Evolutionary conservation across 352 stramenopile species (phyloP).

Genomic region (Phytopythium cucurbitacearum): DNA sequence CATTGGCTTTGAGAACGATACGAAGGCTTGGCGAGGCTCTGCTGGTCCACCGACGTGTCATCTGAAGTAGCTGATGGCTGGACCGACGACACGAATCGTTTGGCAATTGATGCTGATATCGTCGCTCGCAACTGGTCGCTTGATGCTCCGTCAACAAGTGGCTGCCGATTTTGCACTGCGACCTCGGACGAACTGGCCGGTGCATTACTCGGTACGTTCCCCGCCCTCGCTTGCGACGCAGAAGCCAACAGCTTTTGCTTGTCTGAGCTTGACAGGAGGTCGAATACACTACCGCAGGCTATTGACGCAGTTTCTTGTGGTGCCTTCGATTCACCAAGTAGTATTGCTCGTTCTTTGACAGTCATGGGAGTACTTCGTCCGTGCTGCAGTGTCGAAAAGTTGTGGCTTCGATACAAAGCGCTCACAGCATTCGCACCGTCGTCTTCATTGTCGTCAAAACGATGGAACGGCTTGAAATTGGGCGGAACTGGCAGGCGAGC

Average conservation of each 20-base stretch:
- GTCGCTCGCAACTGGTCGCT: constrained; percentile 61
- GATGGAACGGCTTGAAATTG: constrained; percentile 41
- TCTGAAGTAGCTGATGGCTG: constrained; percentile 10
- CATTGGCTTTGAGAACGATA: constrained; percentile 47
- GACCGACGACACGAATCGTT: constrained; percentile 60
- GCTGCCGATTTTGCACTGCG: constrained; percentile 23
- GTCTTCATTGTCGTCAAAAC: constrained; percentile 34
- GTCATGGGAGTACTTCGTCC: constrained; percentile 37
- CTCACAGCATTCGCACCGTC: constrained; percentile 10
- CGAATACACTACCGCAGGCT: constrained; percentile 47
- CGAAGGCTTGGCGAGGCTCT: constrained; percentile 26
- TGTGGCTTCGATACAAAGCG: constrained; percentile 47
- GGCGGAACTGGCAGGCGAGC: constrained; percentile 45
- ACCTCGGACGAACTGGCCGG: background rate
- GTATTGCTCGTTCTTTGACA: constrained; percentile 34
- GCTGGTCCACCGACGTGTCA: constrained; percentile 2
- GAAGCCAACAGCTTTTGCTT: constrained; percentile 40
- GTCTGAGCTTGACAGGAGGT: constrained; percentile 42
- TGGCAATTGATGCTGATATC: constrained; percentile 78
- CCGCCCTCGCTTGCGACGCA: constrained; percentile 28
- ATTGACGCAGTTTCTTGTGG: background rate
- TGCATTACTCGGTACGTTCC: background rate
- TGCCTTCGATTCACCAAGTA: constrained; percentile 25
- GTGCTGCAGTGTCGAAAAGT: constrained; percentile 42
- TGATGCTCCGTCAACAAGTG: constrained; percentile 21